Base-by-base conservation (phyloP, 2,329 filamentous ascomycete species). In the Knoxdaviesia capensis region DNA sequence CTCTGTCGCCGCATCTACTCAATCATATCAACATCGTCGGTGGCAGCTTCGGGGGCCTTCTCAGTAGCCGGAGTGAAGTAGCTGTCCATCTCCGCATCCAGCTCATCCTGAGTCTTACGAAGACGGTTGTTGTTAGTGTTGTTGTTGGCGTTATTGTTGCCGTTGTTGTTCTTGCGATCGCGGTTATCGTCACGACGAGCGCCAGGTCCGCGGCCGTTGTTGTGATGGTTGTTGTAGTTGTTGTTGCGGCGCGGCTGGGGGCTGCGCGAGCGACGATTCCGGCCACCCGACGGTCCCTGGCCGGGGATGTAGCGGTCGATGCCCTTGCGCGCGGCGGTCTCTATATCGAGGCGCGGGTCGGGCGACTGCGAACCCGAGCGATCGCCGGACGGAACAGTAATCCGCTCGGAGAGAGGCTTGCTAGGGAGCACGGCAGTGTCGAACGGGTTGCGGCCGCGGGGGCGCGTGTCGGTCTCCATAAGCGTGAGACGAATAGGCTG, bases 41-140 rank as follows among this genome's bases (percentile, higher is more conserved):
- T 61, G 46, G 50, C 50, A 28, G 51, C 46, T 44, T 44, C 39
- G 31, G 20, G 37, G 20, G 41, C 9, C 32, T 44, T 44, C 51
- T 41, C 51, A 46, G 30, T 6, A 10, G 41, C 31, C 31, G 62
- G 63, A 31, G 70, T 77, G 65, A 85, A 94, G 59, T 94, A 94
- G 54, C 94, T 84, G 31, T 79, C 85, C 87, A 94, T 94, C 61
- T 94, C 87, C n/a, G 83, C 84, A 56, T 94, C 87, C 36, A 94
- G 66, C 56, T 94, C 84, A 52, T 93, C 83, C 50, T 86, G 80
- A 0, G 87, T 94, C 70, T 93, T 94, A 60, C 75, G 80, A 2
- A 76, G 68, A 40, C 83, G 71, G 35, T 70, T 69, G 42, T 65
- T 61, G 28, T 58, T 57, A 29, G 61, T 56, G 36, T 58, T 59